A percentile compares a stretch with the other conserved stretches of the same genome.
Evolutionary conservation across 805 yeast genomes (phyloP).

Genomic region (Lipomyces kockii): DNA sequence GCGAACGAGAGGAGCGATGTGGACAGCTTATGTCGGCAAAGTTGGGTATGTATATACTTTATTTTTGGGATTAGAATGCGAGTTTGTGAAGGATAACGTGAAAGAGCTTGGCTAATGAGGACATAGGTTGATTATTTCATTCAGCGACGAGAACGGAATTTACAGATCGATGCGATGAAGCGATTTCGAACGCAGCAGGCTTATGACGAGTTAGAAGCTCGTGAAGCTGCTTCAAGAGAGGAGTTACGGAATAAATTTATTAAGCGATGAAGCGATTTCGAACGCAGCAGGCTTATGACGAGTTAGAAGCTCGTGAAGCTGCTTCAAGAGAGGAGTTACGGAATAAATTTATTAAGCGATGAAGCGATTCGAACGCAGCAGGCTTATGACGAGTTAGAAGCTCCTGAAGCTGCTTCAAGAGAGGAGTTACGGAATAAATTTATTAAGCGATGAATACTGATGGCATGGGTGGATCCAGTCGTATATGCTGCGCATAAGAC

Average conservation of each 20-base stretch:
- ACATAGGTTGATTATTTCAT: constrained; percentile 26
- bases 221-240: background rate
- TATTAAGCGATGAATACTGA: background rate
- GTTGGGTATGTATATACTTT: constrained; percentile 16
- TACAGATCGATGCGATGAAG: constrained; percentile 11
- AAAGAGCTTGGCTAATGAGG: background rate
- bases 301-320: background rate
- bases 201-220: background rate
- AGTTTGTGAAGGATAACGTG: background rate
- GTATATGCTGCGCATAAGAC: no score
- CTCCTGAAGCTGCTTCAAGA: background rate
- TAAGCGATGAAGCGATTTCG: constrained; percentile 4
- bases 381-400: background rate
- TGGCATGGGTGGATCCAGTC: no score
- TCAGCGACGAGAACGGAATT: constrained; percentile 11
- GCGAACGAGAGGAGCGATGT: background rate
- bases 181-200: constrained; percentile 3
- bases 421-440: background rate
- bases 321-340: background rate
- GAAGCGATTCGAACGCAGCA: constrained; percentile 1
- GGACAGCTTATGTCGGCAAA: constrained; percentile 9
- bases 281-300: constrained; percentile 3
- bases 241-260: background rate
- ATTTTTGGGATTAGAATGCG: background rate
- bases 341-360: constrained; percentile 5